Base-by-base conservation (phyloP, 176 grass and related monocot species). In the Microstegium vimineum region DNA sequence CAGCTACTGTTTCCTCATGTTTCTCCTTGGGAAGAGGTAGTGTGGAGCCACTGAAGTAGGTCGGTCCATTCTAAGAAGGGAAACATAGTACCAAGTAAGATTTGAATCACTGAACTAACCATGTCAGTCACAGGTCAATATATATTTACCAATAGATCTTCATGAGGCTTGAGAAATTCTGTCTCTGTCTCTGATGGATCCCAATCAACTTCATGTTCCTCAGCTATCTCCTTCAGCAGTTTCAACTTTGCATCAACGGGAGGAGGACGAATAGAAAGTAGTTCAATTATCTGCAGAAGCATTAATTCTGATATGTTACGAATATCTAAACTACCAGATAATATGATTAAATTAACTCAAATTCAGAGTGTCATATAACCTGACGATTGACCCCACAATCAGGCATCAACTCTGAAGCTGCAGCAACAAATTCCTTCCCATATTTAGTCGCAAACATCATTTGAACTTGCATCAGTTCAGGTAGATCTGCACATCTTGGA, bases 191-290 rank as follows among this genome's bases (percentile, higher is more conserved):
- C 87, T 70, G 87, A 90, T 82, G 96, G 93, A 85, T 99, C 91
- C 96, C 96, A 99, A 89, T 99, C 93, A 80, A 99, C 68, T 57
- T 91, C 93, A 81, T 99, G 93, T 78, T 99, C 93, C 85, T 99
- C 93, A 41, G 96, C 96, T 10, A 99, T 95, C 83, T 99, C 96
- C 77, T 99, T 99, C 49, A 99, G 82, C 26, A 99, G 89, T 64
- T 94, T 99, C 74, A 99, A 73, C 76, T 99, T 99, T 85, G 69
- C 43, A 66, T 99, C 96, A 36, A 88, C 82, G 22, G 87, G 83
- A 23, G 96, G 96, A 77, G 96, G 79, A 54, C 93, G 91, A 66
- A 99, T 84, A 34, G 96, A 99, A 78, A 99, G 86, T 26, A 99
- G 73, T 93, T 99, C 96, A 83, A 99, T 95, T 83, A 99, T 86